Conservation (phyloP, 202 grass and related monocot species). For the Schoenoplectus tabernaemontani region DNA sequence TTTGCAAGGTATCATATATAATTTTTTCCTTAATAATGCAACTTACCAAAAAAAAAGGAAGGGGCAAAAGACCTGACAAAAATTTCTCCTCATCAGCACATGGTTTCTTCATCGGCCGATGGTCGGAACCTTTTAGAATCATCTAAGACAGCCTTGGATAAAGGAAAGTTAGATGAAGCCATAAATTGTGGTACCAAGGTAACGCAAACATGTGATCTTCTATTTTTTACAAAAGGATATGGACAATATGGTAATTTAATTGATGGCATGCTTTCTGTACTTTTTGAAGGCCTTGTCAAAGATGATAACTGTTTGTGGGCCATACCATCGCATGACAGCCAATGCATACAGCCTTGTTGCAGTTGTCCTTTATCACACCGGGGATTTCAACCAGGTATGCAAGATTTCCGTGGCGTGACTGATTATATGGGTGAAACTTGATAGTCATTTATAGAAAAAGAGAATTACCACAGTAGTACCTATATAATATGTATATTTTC, state of each 20-base stretch:
- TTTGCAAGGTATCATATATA: constrained; percentile 73
- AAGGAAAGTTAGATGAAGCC: constrained; percentile 97
- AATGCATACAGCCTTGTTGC: constrained; percentile 98
- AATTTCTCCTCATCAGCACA: constrained; percentile 53
- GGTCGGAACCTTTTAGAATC: constrained; percentile 91
- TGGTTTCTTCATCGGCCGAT: constrained; percentile 74
- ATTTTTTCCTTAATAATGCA: neutral
- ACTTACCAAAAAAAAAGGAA: neutral
- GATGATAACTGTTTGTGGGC: constrained; percentile 88
- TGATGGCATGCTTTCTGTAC: constrained; percentile 18
- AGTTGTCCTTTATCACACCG: constrained; percentile 99
- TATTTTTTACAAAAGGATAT: constrained; percentile 4
- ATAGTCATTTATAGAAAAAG: neutral
- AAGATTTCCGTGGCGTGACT: neutral
- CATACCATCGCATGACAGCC: constrained; percentile 91
- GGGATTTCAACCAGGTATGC: constrained; percentile 96
- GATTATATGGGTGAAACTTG: neutral
- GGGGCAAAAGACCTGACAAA: neutral
- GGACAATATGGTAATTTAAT: constrained; percentile 15
- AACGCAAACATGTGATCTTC: constrained; percentile 5
- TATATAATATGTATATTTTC: neutral
- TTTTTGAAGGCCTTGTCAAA: constrained; percentile 75
- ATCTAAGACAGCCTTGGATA: constrained; percentile 94
- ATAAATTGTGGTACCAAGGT: constrained; percentile 90
- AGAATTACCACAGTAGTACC: neutral